Base-by-base conservation (phyloP, 306 rosid species). In the Dryas octopetala region DNA sequence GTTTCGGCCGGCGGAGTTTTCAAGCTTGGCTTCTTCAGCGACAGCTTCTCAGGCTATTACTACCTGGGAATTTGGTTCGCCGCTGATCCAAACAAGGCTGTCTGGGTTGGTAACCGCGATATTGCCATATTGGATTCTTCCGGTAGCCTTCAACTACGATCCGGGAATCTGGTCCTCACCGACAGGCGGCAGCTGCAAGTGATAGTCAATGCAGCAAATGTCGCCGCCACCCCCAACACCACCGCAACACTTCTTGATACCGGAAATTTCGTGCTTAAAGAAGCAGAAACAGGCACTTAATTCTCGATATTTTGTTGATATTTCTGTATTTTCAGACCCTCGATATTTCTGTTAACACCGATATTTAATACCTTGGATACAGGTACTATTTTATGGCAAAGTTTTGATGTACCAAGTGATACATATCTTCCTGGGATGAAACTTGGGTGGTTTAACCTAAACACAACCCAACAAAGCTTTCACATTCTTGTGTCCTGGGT, bases 361-460 rank as follows among this genome's bases (percentile, higher is more conserved):
- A 32, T 32, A 32, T 32, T 32, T 32, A 32, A 32, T 32, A 32
- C 2, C 2, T 32, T 32, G 38, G 38, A 61, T 44, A n/a, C 17
- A 61, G 1, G 28, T 32, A 32, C 38, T 32, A 5, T 43, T 3
- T 40, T 75, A 75, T 75, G 72, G 78, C 63, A 64, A 54, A 74
- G 78, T 19, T 74, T 74, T 41, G 72, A 64, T 51, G 9, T 40
- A 4, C 78, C 72, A n/a, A 51, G 45, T 19, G 72, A 75, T 9
- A 64, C 78, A 9, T 64, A 2, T 38, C 78, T 75, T 17, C 72
- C 78, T 51, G 78, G 38, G 19, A 75, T 75, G 78, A 64, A 74
- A 51, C 49, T 74, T 5, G 78, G 78, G 52, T 12, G n/a, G 17
- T 75, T 64, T 17, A 55, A 19, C 5, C 53, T 52, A 11, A 57